These are phyloP conservation scores for Cocos nucifera DNA, from an alignment of 176 grass and related monocot genomes.

Conservation along the genomic window DNA sequence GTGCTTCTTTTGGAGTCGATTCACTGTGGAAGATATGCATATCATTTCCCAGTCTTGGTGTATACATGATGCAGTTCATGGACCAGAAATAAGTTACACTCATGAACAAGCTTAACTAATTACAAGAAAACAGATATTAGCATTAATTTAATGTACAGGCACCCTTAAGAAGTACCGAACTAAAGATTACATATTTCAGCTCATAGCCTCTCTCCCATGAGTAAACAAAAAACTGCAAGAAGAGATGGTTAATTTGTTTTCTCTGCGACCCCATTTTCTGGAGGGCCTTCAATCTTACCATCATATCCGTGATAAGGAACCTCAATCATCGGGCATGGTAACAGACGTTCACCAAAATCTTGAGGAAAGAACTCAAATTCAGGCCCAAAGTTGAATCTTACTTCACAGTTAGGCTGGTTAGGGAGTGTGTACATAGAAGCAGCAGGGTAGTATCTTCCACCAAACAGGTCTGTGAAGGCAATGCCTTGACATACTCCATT, in stretches of 20 bases:
- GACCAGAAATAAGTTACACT: too few species aligned
- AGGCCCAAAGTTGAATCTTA: conserved; percentile 82
- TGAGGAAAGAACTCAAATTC: conserved; percentile 62
- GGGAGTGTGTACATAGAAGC: conserved; percentile 79
- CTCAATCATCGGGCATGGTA: conserved; percentile 53
- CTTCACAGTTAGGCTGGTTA: conserved; percentile 65
- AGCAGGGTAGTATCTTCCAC: conserved; percentile 73
- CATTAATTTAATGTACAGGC: too few species aligned
- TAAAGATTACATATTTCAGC: too few species aligned
- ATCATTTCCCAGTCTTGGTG: too few species aligned
- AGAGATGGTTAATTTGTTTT: conserved; percentile 31
- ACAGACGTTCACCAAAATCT: conserved; percentile 48
- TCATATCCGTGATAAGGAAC: conserved; percentile 51
- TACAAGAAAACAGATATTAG: too few species aligned
- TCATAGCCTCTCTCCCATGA: too few species aligned
- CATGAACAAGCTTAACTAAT: too few species aligned
- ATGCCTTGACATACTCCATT: conserved; percentile 71
- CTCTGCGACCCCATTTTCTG: conserved; percentile 56
- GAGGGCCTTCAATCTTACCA: conserved; percentile 42
- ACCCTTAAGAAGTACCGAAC: too few species aligned
- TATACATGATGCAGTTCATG: too few species aligned
- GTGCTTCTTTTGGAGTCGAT: too few species aligned
- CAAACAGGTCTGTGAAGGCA: conserved; percentile 71
- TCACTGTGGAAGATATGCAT: too few species aligned
- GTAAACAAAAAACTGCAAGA: too few species aligned